Evolutionary conservation across 2,329 filamentous ascomycete species (phyloP), one percentile per base, ranked within the genome.

Genomic region (Stemphylium vesicarium): DNA sequence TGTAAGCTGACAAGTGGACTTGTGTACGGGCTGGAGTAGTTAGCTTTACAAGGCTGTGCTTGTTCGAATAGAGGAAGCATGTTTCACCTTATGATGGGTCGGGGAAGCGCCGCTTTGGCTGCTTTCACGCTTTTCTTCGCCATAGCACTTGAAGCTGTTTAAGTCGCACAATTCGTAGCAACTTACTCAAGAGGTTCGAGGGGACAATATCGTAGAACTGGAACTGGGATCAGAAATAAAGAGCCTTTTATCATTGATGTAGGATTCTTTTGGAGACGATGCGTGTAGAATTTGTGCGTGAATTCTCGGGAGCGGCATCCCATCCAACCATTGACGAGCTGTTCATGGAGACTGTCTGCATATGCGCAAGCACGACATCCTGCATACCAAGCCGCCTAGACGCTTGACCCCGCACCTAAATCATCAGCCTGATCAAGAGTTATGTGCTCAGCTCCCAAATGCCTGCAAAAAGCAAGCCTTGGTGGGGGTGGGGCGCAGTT

Each of bases 281-380:
- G 13, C 24, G 16, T 44, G 33, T 10, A 44, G 10, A 10, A 4
- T 33, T 24, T 5, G 33, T 20, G 48, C 33, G 44, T 39, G 12
- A 32, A 4, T 9, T 4, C 26, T 39, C 10, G 18, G 9, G 4
- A 44, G 33, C 10, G 16, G 13, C 9, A 32, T 44, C 24, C 26
- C 16, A 44, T n/a, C 24, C 40, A 51, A 16, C 12, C 40, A 51
- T 35, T 35, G 9, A 39, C 16, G 18, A 39, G 32, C 32, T 51
- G 33, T 39, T 51, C 12, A 26, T 35, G 33, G 13, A 44, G 39
- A 33, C 32, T 22, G 12, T 44, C 40, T 51, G 40, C 40, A 44
- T 39, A 51, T 51, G 40, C 40, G 24, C 33, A 37, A 51, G 44
- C 33, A 51, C 48, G 40, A 44, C 48, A 51, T 11, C 24, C 33